Percentiles rank a stretch among this genome's conserved stretches.
These are phyloP conservation scores for Vitis hybrid DNA, from an alignment of 177 flowering plant genomes.

Conservation along the genomic window DNA sequence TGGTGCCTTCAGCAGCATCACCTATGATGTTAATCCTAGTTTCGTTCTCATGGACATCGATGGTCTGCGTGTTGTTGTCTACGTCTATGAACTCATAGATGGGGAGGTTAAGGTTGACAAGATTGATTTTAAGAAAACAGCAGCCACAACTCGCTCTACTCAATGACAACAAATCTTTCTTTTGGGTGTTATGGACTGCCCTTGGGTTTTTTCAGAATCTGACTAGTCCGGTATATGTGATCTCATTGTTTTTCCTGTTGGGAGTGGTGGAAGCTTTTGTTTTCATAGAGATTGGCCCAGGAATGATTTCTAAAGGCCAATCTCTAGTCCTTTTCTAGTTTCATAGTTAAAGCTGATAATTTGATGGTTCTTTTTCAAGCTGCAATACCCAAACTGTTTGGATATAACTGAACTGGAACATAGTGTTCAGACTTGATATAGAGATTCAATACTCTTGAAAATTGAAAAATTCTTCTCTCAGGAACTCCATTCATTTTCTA, in stretches of 20 bases:
- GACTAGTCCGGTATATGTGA: not conserved
- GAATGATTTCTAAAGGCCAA: not conserved
- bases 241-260: not conserved
- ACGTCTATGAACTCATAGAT: conserved; percentile 93
- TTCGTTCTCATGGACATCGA: conserved; percentile 97
- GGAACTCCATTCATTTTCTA: too few relatives aligned
- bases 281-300: not conserved
- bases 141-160: conserved; percentile 30
- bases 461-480: too few relatives aligned
- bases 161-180: conserved; percentile 1
- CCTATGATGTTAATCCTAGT: conserved; percentile 94
- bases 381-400: not conserved
- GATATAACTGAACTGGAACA: not conserved
- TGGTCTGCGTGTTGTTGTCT: conserved; percentile 87
- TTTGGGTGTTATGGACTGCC: not conserved
- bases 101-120: conserved; percentile 98
- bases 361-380: not conserved
- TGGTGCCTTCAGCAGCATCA: conserved; percentile 90
- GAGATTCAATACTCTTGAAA: too few relatives aligned
- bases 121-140: conserved; percentile 81
- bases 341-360: not conserved
- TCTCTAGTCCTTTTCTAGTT: not conserved
- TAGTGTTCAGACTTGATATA: not conserved
- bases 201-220: conserved; percentile 1
- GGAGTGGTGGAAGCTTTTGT: not conserved